Evolutionary conservation across 2,329 filamentous ascomycete genomes (phyloP), one percentile per base, ranked within the genome.

Genomic region (Aspergillus neoniger): DNA sequence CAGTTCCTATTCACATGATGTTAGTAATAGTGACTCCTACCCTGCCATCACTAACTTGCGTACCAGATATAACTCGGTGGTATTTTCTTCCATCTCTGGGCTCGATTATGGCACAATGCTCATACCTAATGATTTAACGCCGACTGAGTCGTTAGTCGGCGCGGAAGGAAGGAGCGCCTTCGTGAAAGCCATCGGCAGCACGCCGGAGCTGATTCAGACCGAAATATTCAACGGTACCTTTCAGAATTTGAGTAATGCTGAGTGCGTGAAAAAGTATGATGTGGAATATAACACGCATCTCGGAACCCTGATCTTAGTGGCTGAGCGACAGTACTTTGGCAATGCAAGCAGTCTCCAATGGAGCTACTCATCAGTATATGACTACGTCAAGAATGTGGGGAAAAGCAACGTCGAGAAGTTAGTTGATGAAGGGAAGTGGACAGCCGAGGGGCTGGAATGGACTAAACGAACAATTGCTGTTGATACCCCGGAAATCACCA

Each of bases 1-100:
- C 65, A 5, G 44, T 60, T 3, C 64, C 63, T 0, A 57, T 67
- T 2, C 65, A 66, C 32, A 38, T 66, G 28, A 56, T 63, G 61
- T 63, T n/a, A 52, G 54, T 52, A 8, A 8, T 17, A 17, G 7
- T 9, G 19, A 19, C 15, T 5, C 9, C 17, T 19, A 19, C 7
- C 4, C 19, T 39, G 5, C 2, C 10, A 23, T 5, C 12, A 3
- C 5, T 48, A 32, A 48, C 41, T 3, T 8, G 15, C 7, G n/a
- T 19, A 15, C 3, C 39, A 64, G 60, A 39, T 65, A 65, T 54
- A 65, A 65, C 55, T 65, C 63, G 10, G 51, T 56, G 5, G 47
- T 65, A 4, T 65, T 62, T 17, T 56, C 59, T 9, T 63, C 61
- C 5, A 61, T 59, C 5, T 48, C 61, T 2, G 48, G 53, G 5